phyloP scores from a whole-genome alignment of 371 early-diverging fungal genomes.

The Blastocladiella emersonii region DNA sequence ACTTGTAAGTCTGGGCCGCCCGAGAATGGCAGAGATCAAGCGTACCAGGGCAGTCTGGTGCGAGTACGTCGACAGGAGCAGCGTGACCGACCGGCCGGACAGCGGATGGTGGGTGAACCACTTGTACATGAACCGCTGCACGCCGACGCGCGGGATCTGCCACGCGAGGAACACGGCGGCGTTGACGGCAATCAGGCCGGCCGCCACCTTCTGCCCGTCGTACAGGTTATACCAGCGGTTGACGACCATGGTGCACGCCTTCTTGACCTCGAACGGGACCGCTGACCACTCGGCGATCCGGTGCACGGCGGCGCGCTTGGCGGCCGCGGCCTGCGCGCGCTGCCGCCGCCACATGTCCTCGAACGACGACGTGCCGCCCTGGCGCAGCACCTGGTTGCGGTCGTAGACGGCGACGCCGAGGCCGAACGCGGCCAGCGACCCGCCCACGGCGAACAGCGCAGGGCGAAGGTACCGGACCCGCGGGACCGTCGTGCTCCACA shows the following conservation, averaged over 20 bases:
- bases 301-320: too few species aligned
- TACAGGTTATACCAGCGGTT: neutral
- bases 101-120: slow-evolving; percentile 57
- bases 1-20: neutral
- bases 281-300: neutral
- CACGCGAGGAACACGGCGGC: slow-evolving; percentile 51
- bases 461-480: neutral
- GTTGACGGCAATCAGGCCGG: slow-evolving; percentile 49
- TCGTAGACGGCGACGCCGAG: neutral
- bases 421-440: neutral
- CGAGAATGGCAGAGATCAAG: neutral
- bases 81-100: slow-evolving; percentile 39
- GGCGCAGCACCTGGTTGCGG: neutral
- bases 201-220: slow-evolving; percentile 33
- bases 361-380: neutral
- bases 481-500: too few species aligned
- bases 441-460: neutral
- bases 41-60: slow-evolving; percentile 25
- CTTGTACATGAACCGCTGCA: slow-evolving; percentile 45
- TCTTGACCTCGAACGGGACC: neutral
- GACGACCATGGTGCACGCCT: neutral
- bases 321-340: neutral
- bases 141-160: slow-evolving; percentile 34
- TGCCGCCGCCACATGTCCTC: neutral
- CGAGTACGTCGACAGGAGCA: slow-evolving; percentile 51